Conservation (phyloP, 2,329 filamentous ascomycete species). For the Talaromyces sp. region DNA sequence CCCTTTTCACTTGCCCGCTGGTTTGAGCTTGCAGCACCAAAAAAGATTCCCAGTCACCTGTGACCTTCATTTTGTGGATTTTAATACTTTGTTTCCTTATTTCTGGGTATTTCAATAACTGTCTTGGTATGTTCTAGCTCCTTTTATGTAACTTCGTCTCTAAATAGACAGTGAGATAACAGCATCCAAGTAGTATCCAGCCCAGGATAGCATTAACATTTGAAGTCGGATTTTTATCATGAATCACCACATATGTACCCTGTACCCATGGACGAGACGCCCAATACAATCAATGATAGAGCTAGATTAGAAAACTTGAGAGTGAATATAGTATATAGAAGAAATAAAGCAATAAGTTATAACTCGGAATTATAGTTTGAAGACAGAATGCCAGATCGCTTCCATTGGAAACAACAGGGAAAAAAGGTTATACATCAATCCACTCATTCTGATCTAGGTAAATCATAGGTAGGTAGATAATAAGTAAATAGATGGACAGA, state of each 20-base stretch:
- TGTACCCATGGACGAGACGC: no score
- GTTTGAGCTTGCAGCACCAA: slow-evolving; percentile 12
- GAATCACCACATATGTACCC: no score
- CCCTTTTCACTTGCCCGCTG: slow-evolving; percentile 15
- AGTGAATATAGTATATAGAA: not conserved
- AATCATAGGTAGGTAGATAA: not conserved
- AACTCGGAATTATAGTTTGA: no score
- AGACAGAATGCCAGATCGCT: no score
- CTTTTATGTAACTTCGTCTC: not conserved
- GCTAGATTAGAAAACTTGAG: no score
- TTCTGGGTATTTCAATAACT: slow-evolving; percentile 15
- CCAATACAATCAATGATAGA: no score
- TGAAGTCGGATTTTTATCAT: no score
- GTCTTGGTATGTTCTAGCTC: slow-evolving; percentile 4
- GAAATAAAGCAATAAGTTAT: not conserved
- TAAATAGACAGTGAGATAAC: no score
- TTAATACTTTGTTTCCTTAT: slow-evolving; percentile 19
- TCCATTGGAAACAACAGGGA: not conserved
- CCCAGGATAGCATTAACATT: no score
- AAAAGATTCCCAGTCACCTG: slow-evolving; percentile 13
- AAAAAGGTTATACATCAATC: not conserved
- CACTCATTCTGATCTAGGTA: not conserved
- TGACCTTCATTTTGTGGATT: slow-evolving; percentile 14
- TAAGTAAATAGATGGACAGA: not conserved
- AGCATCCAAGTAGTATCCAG: no score